A percentile compares a stretch with the other conserved stretches of the same genome.
These are phyloP conservation scores for Talaromyces funiculosus DNA, from an alignment of 2,329 filamentous ascomycete genomes.

Conservation along the genomic window DNA sequence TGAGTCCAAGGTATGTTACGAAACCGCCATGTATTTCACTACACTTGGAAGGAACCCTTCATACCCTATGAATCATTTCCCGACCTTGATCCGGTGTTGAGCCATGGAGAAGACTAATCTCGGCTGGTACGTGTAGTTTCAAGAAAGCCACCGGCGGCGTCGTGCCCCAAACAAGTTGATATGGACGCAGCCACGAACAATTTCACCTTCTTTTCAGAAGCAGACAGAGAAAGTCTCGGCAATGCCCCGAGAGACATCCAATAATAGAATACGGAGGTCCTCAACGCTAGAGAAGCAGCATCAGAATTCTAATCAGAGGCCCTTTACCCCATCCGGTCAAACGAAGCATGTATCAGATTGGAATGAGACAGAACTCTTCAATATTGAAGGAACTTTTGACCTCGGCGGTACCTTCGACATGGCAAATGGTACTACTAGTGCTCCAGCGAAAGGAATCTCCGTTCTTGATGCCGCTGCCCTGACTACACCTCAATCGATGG, in stretches of 20 bases:
- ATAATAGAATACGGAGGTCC: neutral
- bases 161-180: neutral
- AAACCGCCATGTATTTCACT: neutral
- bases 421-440: neutral
- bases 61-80: neutral
- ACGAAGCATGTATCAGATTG: neutral
- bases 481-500: neutral
- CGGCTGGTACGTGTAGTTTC: neutral
- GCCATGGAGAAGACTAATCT: neutral
- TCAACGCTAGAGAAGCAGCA: neutral
- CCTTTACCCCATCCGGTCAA: neutral
- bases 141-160: neutral
- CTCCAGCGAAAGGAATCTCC: neutral
- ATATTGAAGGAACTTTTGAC: too few relatives aligned
- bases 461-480: constrained; percentile 1
- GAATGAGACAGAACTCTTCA: constrained; percentile 1
- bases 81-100: neutral
- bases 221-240: neutral
- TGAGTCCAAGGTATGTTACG: neutral
- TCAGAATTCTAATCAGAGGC: neutral
- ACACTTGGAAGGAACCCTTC: neutral
- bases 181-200: constrained; percentile 2
- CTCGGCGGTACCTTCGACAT: neutral
- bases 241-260: neutral
- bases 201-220: neutral